Percentiles rank a stretch among this genome's conserved stretches.
These are phyloP conservation scores for Nicotiana paniculata DNA, from an alignment of 257 asterid species.

Conservation along the genomic window DNA sequence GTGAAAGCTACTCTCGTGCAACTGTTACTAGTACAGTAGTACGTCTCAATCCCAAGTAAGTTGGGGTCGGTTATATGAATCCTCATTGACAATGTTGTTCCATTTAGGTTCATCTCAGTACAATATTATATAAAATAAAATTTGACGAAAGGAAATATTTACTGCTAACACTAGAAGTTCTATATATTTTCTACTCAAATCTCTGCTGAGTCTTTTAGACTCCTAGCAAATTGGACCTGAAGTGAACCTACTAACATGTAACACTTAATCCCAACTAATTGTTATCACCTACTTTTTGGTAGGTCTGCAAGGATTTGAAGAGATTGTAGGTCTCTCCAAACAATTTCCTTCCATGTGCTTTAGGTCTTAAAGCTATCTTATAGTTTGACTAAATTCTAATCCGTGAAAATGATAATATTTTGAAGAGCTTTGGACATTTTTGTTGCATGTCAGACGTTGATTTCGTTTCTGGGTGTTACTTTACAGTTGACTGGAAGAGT, in stretches of 20 bases:
- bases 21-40: neutral
- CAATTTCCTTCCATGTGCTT: neutral
- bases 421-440: neutral
- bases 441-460: neutral
- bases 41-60: neutral
- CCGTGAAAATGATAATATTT: neutral
- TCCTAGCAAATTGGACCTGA: neutral
- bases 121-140: neutral
- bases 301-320: neutral
- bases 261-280: neutral
- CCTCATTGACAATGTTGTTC: neutral
- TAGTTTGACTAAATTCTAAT: neutral
- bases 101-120: neutral
- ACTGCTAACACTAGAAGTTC: neutral
- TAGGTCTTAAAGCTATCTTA: neutral
- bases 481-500: slow-evolving; percentile 94
- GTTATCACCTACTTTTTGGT: neutral
- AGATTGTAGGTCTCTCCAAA: neutral
- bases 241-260: neutral
- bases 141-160: neutral
- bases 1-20: neutral
- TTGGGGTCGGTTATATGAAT: neutral
- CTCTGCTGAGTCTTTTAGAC: neutral
- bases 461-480: neutral
- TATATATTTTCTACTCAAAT: too few species aligned